A percentile compares a stretch with the other conserved stretches of the same genome.
Conservation (phyloP, 2,329 filamentous ascomycete genomes). For the Ophioceras dolichostomum region DNA sequence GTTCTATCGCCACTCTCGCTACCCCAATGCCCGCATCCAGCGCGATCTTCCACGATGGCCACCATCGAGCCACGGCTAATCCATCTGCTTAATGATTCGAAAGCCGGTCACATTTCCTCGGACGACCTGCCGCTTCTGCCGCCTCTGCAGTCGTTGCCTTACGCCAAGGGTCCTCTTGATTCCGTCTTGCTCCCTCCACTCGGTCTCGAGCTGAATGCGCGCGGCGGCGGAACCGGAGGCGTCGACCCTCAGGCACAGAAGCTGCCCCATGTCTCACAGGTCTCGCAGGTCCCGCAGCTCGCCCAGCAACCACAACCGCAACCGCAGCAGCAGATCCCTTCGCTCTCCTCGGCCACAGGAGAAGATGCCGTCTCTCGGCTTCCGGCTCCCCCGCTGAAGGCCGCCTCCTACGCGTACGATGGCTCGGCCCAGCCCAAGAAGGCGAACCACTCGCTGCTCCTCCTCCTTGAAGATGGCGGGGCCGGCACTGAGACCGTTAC, state of each 20-base stretch:
- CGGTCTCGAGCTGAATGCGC: slow-evolving; percentile 33
- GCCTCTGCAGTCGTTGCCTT: slow-evolving; percentile 35
- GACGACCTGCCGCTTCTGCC: slow-evolving; percentile 44
- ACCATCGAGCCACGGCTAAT: slow-evolving; percentile 58
- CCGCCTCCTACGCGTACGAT: slow-evolving; percentile 7
- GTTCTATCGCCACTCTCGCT: slow-evolving; percentile 2
- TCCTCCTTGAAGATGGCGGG: slow-evolving; percentile 28
- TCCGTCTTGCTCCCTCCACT: slow-evolving; percentile 34
- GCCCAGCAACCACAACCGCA: too few relatives aligned
- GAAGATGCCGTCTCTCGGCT: too few relatives aligned
- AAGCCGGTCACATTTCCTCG: slow-evolving; percentile 33
- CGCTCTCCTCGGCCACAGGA: slow-evolving; percentile 8
- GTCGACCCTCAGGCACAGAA: slow-evolving; percentile 7
- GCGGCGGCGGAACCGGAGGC: slow-evolving; percentile 16
- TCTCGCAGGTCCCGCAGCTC: too few relatives aligned
- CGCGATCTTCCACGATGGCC: slow-evolving; percentile 37
- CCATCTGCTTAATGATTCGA: slow-evolving; percentile 41
- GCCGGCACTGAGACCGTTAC: too few relatives aligned
- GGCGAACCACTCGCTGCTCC: slow-evolving; percentile 22
- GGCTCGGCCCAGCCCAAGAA: slow-evolving; percentile 5
- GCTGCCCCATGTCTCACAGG: too few relatives aligned
- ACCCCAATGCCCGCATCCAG: slow-evolving; percentile 24
- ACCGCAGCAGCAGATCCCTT: slow-evolving; percentile 14
- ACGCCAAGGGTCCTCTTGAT: slow-evolving; percentile 28
- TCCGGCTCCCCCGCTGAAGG: too few relatives aligned